Conservation (phyloP, 164 flowering plant species). For the Warburgia ugandensis region DNA sequence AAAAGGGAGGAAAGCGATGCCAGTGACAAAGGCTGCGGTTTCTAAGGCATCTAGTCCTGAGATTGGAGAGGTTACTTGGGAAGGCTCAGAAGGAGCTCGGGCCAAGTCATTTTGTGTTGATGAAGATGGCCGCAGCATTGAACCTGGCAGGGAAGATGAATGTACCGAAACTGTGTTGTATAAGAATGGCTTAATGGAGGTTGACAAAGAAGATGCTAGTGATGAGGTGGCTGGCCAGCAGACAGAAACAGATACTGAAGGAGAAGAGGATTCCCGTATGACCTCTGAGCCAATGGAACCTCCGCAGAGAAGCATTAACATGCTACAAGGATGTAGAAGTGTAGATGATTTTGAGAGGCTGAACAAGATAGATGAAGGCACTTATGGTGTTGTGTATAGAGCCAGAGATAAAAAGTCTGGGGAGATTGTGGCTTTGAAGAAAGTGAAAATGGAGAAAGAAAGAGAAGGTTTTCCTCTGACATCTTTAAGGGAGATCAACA, state of each 20-base stretch:
- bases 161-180: slow-evolving; percentile 27
- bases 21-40: neutral
- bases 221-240: slow-evolving; percentile 19
- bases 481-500: slow-evolving; percentile 90
- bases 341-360: slow-evolving; percentile 92
- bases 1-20: slow-evolving; percentile 6
- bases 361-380: slow-evolving; percentile 93
- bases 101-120: slow-evolving; percentile 48
- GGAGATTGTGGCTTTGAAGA: slow-evolving; percentile 91
- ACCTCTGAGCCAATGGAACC: slow-evolving; percentile 41
- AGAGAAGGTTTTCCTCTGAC: slow-evolving; percentile 96
- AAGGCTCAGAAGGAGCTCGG: slow-evolving; percentile 33
- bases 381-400: slow-evolving; percentile 94
- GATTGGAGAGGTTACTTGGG: slow-evolving; percentile 38
- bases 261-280: slow-evolving; percentile 25
- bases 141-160: slow-evolving; percentile 43
- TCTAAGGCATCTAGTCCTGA: slow-evolving; percentile 44
- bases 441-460: slow-evolving; percentile 98
- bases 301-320: slow-evolving; percentile 66
- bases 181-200: slow-evolving; percentile 45
- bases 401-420: slow-evolving; percentile 87
- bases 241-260: slow-evolving; percentile 37
- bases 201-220: slow-evolving; percentile 30
- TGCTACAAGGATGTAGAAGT: slow-evolving; percentile 96
- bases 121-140: slow-evolving; percentile 23